Conservation (phyloP, 176 grass and related monocot genomes). For the Oryza rufipogon region DNA sequence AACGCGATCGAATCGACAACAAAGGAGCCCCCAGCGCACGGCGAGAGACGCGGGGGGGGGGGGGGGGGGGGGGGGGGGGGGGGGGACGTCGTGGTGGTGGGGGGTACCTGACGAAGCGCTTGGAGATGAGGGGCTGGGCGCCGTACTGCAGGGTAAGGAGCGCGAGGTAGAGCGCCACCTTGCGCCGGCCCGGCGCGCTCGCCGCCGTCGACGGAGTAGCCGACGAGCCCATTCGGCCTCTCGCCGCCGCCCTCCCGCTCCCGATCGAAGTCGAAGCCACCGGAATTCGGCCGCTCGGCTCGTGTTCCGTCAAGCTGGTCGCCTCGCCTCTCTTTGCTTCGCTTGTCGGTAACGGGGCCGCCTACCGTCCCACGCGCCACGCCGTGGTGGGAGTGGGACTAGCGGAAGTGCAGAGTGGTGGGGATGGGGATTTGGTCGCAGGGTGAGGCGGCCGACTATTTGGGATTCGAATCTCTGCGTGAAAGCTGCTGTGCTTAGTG, state of each 20-base stretch:
- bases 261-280: conserved; percentile 26
- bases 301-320: neutral
- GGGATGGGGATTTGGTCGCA: neutral
- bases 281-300: neutral
- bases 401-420: neutral
- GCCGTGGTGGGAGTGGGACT: neutral
- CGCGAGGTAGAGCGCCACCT: conserved; percentile 74
- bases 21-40: too few species aligned
- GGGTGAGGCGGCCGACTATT: neutral
- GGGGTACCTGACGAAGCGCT: conserved; percentile 76
- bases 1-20: neutral
- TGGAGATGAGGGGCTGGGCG: conserved; percentile 95
- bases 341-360: neutral
- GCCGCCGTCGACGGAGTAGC: neutral
- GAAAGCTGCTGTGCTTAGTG: neutral
- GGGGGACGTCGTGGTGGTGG: neutral
- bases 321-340: neutral
- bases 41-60: too few species aligned
- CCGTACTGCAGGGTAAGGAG: conserved; percentile 96
- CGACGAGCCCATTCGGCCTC: conserved; percentile 44
- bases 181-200: conserved; percentile 46
- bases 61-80: too few species aligned
- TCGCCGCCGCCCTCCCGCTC: neutral
- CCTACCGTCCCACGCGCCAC: too few species aligned
- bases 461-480: neutral